Evolutionary conservation across 2,329 filamentous ascomycete species (phyloP).

Genomic region (Diaporthe nobilis): DNA sequence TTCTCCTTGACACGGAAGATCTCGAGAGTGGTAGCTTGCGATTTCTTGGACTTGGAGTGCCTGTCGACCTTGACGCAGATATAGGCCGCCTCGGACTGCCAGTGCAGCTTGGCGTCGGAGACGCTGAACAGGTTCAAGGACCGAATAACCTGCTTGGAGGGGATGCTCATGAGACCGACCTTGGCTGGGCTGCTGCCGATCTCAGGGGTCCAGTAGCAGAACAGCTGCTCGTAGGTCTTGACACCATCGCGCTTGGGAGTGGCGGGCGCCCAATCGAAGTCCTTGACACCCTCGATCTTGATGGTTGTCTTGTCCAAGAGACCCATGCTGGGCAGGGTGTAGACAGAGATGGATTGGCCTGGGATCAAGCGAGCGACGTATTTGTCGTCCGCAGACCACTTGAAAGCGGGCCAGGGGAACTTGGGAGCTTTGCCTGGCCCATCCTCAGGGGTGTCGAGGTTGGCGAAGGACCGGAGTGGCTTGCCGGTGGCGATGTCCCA

Average conservation of each 20-base stretch:
- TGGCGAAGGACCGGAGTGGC: slow-evolving; percentile 93
- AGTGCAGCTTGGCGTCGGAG: slow-evolving; percentile 96
- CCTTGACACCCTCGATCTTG: slow-evolving; percentile 96
- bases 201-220: slow-evolving; percentile 99
- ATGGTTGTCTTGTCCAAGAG: slow-evolving; percentile 93
- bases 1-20: slow-evolving; percentile 99
- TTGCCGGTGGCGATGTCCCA: slow-evolving; percentile 95
- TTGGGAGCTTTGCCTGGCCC: slow-evolving; percentile 84
- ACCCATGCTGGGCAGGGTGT: slow-evolving; percentile 88
- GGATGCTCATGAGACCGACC: slow-evolving; percentile 96
- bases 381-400: slow-evolving; percentile 98
- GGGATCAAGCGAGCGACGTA: slow-evolving; percentile 95
- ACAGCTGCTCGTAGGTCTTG: slow-evolving; percentile 94
- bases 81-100: slow-evolving; percentile 95
- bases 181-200: slow-evolving; percentile 98
- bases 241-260: slow-evolving; percentile 85
- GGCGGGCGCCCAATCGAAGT: slow-evolving; percentile 97
- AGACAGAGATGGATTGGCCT: slow-evolving; percentile 94
- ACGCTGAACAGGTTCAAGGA: slow-evolving; percentile 99
- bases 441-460: slow-evolving; percentile 82
- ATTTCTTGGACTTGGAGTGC: slow-evolving; percentile 99
- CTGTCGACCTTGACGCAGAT: slow-evolving; percentile 99
- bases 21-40: slow-evolving; percentile 94
- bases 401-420: slow-evolving; percentile 98
- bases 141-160: slow-evolving; percentile 93